Conservation (phyloP, 108 stramenopile genomes). For the Seminavis robusta region DNA sequence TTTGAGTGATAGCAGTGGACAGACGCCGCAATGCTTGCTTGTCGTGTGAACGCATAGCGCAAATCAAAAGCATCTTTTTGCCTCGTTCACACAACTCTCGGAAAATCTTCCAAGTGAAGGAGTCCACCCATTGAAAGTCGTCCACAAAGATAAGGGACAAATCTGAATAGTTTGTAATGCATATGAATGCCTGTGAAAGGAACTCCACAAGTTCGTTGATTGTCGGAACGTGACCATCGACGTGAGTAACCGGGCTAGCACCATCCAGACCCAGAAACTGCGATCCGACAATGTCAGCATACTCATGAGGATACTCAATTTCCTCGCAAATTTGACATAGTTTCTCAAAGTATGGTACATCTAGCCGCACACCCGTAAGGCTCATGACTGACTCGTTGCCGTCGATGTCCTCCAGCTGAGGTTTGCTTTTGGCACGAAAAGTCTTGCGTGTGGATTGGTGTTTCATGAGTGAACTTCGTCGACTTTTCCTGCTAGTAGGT, state of each 20-base stretch:
- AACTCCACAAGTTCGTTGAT: conserved; percentile 50
- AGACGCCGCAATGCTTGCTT: conserved; percentile 24
- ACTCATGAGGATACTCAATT: conserved; percentile 52
- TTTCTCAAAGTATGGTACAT: conserved; percentile 26
- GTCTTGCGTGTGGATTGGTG: too few species aligned
- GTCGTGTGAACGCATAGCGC: conserved; percentile 46
- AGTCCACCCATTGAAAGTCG: conserved; percentile 68
- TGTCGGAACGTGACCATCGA: conserved; percentile 24
- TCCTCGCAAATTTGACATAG: conserved; percentile 52
- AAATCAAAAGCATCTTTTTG: conserved; percentile 43
- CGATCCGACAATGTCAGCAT: conserved; percentile 48
- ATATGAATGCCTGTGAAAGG: conserved; percentile 51
- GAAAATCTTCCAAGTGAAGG: conserved; percentile 64
- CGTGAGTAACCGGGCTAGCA: conserved; percentile 9
- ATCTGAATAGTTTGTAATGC: conserved; percentile 37
- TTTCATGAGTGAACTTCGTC: too few species aligned
- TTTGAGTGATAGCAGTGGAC: conserved; percentile 15
- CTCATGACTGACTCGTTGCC: too few species aligned
- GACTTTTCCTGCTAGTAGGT: too few species aligned
- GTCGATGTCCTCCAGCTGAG: too few species aligned
- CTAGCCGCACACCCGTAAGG: too few species aligned
- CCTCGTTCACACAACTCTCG: conserved; percentile 38
- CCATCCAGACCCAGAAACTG: conserved; percentile 25
- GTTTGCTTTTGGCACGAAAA: too few species aligned
- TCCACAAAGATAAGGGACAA: conserved; percentile 51